These are phyloP conservation scores for Bothriochloa decipiens DNA, from an alignment of 176 grass and related monocot species.

Conservation along the genomic window DNA sequence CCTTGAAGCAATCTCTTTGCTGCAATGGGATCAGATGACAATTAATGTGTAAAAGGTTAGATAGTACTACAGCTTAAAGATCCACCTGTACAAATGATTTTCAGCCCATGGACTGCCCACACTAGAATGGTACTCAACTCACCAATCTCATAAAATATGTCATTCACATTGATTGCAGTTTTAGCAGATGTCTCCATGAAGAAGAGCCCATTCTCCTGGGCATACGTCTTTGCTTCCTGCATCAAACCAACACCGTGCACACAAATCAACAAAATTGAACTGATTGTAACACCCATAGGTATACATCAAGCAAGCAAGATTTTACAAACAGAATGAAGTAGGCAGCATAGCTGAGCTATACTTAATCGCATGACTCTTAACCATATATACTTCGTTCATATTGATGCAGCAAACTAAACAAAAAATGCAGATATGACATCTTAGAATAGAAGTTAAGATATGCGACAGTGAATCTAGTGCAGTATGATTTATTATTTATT, in stretches of 20 bases:
- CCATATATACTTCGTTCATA: background rate
- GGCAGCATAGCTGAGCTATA: background rate
- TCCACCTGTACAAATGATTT: conserved; percentile 4
- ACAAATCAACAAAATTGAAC: conserved; percentile 17
- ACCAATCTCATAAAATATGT: conserved; percentile 95
- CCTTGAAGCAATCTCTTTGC: conserved; percentile 85
- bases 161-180: conserved; percentile 91
- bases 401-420: conserved; percentile 23
- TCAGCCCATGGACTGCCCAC: background rate
- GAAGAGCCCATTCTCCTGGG: conserved; percentile 87
- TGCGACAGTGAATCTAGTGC: background rate
- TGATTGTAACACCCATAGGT: background rate
- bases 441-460: background rate
- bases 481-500: background rate
- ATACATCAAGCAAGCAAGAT: background rate
- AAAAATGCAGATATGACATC: background rate
- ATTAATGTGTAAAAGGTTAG: conserved; percentile 13
- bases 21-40: conserved; percentile 50
- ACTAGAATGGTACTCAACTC: conserved; percentile 38
- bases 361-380: conserved; percentile 25
- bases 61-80: conserved; percentile 4
- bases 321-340: conserved; percentile 5
- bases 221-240: conserved; percentile 83
- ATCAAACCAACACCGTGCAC: conserved; percentile 19
- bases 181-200: conserved; percentile 98